These are phyloP conservation scores for Alopecurus myosuroides DNA, from an alignment of 176 grass and related monocot genomes.

Conservation along the genomic window DNA sequence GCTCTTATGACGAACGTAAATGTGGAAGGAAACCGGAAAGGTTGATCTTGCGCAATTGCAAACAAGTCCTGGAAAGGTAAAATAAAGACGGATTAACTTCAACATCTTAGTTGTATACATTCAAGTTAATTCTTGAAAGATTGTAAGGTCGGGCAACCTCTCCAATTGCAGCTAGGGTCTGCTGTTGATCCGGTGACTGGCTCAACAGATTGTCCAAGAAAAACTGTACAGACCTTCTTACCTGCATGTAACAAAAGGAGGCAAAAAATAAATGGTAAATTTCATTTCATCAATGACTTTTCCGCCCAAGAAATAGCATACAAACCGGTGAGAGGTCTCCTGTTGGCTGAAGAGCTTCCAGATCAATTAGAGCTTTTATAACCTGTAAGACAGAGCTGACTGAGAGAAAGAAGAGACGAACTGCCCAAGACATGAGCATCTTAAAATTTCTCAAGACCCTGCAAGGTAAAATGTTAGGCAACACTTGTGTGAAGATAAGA, in stretches of 20 bases:
- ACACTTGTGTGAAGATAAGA: neutral
- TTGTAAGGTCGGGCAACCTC: constrained; percentile 50
- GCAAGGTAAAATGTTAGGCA: neutral
- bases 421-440: neutral
- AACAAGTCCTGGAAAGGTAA: constrained; percentile 76
- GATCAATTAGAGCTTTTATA: constrained; percentile 87
- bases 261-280: neutral
- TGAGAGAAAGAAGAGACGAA: neutral
- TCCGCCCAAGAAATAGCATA: constrained; percentile 10
- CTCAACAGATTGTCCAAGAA: constrained; percentile 86
- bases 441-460: constrained; percentile 14
- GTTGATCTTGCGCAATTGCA: constrained; percentile 95
- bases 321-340: constrained; percentile 90
- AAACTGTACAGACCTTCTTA: constrained; percentile 89
- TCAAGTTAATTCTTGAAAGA: neutral
- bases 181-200: constrained; percentile 75
- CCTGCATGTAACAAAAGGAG: constrained; percentile 43
- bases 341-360: constrained; percentile 87
- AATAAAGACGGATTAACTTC: constrained; percentile 6
- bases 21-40: constrained; percentile 94
- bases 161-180: constrained; percentile 82
- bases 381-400: constrained; percentile 51
- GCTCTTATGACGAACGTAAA: constrained; percentile 95
- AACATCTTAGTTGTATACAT: neutral
- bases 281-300: neutral